phyloP scores from a whole-genome alignment of 768 basidiomycete species.

The Galerina sulciceps region DNA sequence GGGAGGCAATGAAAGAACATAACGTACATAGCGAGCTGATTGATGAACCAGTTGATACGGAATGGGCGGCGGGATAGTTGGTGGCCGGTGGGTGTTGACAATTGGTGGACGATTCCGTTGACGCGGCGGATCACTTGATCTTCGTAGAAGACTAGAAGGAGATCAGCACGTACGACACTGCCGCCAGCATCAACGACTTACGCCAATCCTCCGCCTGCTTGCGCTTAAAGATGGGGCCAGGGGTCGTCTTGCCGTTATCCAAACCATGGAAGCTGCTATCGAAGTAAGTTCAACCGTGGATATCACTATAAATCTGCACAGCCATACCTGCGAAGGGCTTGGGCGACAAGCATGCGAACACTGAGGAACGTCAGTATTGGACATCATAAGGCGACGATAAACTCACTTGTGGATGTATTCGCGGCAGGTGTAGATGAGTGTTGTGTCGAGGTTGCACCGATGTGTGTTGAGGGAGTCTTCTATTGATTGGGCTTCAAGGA shows the following conservation, averaged over 20 bases:
- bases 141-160: conserved; percentile 64
- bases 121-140: conserved; percentile 66
- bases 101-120: conserved; percentile 54
- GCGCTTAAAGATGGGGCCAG: conserved; percentile 63
- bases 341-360: conserved; percentile 66
- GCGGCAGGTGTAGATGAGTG: conserved; percentile 65
- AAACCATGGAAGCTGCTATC: conserved; percentile 50
- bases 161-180: background rate
- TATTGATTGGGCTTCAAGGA: conserved; percentile 68
- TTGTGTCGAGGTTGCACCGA: conserved; percentile 70
- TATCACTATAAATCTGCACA: background rate
- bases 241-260: conserved; percentile 38
- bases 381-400: conserved; percentile 6
- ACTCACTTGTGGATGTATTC: conserved; percentile 80
- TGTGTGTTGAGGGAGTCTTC: conserved; percentile 72
- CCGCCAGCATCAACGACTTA: conserved; percentile 40
- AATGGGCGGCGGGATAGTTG: conserved; percentile 71
- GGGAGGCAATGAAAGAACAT: background rate
- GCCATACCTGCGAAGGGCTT: conserved; percentile 66
- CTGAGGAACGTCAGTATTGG: conserved; percentile 35
- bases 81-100: conserved; percentile 54
- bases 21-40: conserved; percentile 65
- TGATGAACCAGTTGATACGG: conserved; percentile 73
- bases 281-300: conserved; percentile 3
- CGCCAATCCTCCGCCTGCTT: conserved; percentile 81